Base-by-base conservation (phyloP, 495 filamentous ascomycete species). In the Staphylotrichum longicolle region DNA sequence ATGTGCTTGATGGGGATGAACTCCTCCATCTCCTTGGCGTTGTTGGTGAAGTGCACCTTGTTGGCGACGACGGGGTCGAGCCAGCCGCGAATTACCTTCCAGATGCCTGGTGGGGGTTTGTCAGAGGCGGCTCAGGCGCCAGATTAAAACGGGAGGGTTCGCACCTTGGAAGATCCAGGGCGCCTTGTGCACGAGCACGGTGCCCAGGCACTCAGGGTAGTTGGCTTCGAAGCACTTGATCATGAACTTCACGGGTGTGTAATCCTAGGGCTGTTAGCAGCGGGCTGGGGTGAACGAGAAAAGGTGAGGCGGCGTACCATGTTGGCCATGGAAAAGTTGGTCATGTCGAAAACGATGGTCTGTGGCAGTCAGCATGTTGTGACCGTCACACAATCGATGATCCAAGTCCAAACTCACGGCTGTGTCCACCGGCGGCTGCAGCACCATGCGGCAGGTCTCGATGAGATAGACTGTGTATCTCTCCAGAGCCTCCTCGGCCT, bases 171-270 rank as follows among this genome's bases (percentile, higher is more conserved):
- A 98, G 42, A 98, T 78, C 94, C 93, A 98, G 5, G 94, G 94
- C 0, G 94, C 86, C 73, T 96, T 96, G 78, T 98, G 92, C 40
- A 98, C 90, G n/a, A 98, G 86, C 7, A 98, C 92, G 6, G 90
- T 79, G 50, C 95, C 94, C 0, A 98, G 80, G 54, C 83, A 90
- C 72, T 98, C 95, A 33, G 95, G 94, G 70, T 98, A 98, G 75
- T 98, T 98, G 54, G 94, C 95, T 77, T 98, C 95, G 72, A 98
- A 98, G 75, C 91, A 96, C 77, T 96, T 96, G 78, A 98, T 97
- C 85, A 98, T 96, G 79, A 97, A 98, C 68, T 93, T 98, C 32
- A 98, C 91, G 0, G 94, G 94, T 0, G 90, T 84, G 70, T 98
- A 98, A 70, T 98, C 94, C 90, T 92, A 40, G 49, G 14, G 8